A percentile compares a stretch with the other conserved stretches of the same genome.
Conservation (phyloP, 352 stramenopile genomes). For the Phytophthora chlamydospora region DNA sequence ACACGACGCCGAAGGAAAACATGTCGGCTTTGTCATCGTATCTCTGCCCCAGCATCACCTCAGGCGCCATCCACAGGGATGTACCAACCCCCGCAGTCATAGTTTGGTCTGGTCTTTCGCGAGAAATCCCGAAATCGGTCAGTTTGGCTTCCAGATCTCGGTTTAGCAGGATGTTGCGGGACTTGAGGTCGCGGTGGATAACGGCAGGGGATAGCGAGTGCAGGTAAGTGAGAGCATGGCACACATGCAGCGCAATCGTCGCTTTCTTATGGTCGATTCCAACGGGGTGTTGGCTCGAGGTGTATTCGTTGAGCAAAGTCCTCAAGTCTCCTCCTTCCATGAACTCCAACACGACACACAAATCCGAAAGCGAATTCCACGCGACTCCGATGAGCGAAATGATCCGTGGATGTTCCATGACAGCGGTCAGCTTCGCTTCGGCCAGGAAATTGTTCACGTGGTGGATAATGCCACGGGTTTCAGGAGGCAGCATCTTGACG, state of each 20-base stretch:
- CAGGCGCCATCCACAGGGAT: no score
- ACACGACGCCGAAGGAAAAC: no score
- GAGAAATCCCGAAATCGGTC: no score
- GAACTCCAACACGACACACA: slow-evolving; percentile 52
- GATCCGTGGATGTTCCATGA: slow-evolving; percentile 40
- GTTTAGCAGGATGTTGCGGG: no score
- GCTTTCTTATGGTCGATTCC: slow-evolving; percentile 35
- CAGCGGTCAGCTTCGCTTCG: no score
- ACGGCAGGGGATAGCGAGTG: slow-evolving; percentile 22
- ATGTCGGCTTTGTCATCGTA: no score
- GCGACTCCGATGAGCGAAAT: slow-evolving; percentile 44
- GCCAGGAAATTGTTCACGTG: no score
- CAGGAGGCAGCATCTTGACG: slow-evolving; percentile 45
- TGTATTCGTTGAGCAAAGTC: slow-evolving; percentile 32
- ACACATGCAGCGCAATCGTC: slow-evolving; percentile 33
- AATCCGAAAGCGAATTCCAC: slow-evolving; percentile 45
- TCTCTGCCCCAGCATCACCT: no score
- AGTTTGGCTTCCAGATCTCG: no score
- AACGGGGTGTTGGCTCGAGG: slow-evolving; percentile 5
- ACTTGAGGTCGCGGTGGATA: slow-evolving; percentile 60
- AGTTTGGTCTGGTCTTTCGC: no score
- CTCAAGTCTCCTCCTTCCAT: slow-evolving; percentile 50
- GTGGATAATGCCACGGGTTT: no score
- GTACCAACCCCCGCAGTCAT: no score
- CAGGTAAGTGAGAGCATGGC: slow-evolving; percentile 33